Conservation (phyloP, 2,329 filamentous ascomycete genomes). For the Hansfordia pulvinata region DNA sequence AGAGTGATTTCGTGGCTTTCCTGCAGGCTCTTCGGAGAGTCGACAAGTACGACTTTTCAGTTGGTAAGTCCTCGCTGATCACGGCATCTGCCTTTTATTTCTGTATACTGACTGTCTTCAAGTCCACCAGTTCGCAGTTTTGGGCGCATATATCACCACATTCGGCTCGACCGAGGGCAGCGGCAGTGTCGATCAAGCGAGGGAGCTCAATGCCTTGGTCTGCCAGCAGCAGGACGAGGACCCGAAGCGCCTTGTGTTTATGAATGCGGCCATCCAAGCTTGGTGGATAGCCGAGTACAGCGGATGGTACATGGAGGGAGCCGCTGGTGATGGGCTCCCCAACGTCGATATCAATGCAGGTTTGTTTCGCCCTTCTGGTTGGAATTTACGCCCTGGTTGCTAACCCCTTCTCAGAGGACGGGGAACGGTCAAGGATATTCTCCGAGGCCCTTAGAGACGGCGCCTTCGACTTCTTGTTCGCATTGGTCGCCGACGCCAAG, state of each 20-base stretch:
- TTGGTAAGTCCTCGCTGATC: conserved; percentile 9
- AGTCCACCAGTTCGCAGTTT: conserved; percentile 72
- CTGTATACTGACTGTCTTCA: conserved; percentile 7
- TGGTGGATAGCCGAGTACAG: conserved; percentile 94
- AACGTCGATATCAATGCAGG: conserved; percentile 50
- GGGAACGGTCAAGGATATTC: conserved; percentile 59
- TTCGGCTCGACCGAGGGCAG: conserved; percentile 68
- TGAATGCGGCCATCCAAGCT: conserved; percentile 65
- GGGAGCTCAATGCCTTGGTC: conserved; percentile 55
- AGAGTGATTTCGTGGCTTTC: conserved; percentile 62
- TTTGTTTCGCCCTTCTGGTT: conserved; percentile 12
- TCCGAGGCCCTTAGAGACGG: conserved; percentile 71
- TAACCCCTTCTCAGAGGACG: conserved; percentile 43
- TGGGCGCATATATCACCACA: conserved; percentile 63
- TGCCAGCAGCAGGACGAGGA: conserved; percentile 53
- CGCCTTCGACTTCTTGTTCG: conserved; percentile 82
- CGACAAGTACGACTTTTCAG: conserved; percentile 55
- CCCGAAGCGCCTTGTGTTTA: conserved; percentile 57
- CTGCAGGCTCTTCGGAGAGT: conserved; percentile 53
- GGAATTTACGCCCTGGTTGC: conserved; percentile 6
- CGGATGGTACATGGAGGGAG: conserved; percentile 71
- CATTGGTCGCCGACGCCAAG: conserved; percentile 69
- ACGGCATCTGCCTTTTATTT: background rate
- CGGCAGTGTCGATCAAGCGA: conserved; percentile 52
- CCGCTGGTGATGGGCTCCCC: conserved; percentile 41